These are phyloP conservation scores for Fusarium sp. DNA, from an alignment of 2,329 filamentous ascomycete species.

Conservation along the genomic window DNA sequence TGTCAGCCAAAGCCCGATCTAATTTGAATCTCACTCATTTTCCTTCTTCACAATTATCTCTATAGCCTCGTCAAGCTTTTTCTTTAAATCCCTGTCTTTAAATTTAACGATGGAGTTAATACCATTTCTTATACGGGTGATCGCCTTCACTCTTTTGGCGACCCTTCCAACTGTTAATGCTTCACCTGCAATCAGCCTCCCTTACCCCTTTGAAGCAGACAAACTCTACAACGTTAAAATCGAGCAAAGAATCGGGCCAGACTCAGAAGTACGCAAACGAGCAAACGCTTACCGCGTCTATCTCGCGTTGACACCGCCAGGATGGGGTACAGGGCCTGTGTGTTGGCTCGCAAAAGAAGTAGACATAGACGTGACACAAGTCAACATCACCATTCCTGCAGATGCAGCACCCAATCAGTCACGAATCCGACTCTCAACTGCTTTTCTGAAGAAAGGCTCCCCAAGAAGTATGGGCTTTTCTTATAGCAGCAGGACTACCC, in stretches of 20 bases:
- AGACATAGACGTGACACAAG: slow-evolving; percentile 21
- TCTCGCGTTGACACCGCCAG: slow-evolving; percentile 31
- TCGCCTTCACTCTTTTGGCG: slow-evolving; percentile 27
- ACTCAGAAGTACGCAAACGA: slow-evolving; percentile 19
- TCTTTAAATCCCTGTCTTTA: neutral
- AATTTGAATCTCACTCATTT: slow-evolving; percentile 7
- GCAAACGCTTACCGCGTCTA: slow-evolving; percentile 35
- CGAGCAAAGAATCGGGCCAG: slow-evolving; percentile 8
- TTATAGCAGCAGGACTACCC: slow-evolving; percentile 18
- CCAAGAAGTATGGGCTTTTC: slow-evolving; percentile 27
- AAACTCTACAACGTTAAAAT: slow-evolving; percentile 26
- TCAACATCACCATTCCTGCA: slow-evolving; percentile 39
- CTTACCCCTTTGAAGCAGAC: slow-evolving; percentile 34
- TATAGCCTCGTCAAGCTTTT: neutral
- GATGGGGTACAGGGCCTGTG: slow-evolving; percentile 33
- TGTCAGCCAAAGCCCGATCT: neutral
- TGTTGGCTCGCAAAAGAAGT: slow-evolving; percentile 33
- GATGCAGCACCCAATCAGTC: slow-evolving; percentile 34
- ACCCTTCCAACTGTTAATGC: slow-evolving; percentile 4
- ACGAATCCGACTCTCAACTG: slow-evolving; percentile 23
- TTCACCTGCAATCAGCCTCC: slow-evolving; percentile 24
- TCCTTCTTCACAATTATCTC: neutral
- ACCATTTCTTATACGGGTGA: slow-evolving; percentile 10
- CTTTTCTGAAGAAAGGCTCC: slow-evolving; percentile 20
- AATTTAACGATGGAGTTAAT: slow-evolving; percentile 18